Conservation (phyloP, 2,329 filamentous ascomycete species). For the Fusarium stilboides region DNA sequence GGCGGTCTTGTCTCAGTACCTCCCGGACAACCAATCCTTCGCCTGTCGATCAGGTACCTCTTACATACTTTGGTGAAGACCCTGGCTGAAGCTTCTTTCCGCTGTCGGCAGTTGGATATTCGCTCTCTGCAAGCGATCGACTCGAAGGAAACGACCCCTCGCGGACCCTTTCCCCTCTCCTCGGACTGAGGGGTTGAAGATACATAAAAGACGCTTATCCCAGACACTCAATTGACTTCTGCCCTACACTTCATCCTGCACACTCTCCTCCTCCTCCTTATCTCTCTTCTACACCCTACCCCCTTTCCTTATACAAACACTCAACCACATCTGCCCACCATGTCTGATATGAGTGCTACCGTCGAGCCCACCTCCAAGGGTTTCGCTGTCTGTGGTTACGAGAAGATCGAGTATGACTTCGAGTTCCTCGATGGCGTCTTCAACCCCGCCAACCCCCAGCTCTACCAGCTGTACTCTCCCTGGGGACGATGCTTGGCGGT, state of each 20-base stretch:
- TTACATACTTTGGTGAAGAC: constrained; percentile 21
- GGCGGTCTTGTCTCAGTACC: constrained; percentile 19
- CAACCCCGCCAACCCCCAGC: constrained; percentile 70
- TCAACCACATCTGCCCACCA: constrained; percentile 53
- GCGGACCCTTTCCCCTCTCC: background rate
- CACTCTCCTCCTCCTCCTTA: constrained; percentile 12
- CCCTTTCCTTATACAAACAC: background rate
- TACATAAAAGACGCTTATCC: constrained; percentile 36
- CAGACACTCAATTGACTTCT: constrained; percentile 6
- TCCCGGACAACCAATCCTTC: background rate
- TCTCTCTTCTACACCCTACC: constrained; percentile 10
- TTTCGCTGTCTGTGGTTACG: constrained; percentile 80
- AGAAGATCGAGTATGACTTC: constrained; percentile 84
- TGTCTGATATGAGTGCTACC: constrained; percentile 79
- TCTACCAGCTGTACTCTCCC: constrained; percentile 75
- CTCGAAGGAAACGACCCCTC: background rate
- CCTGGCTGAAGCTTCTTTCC: constrained; percentile 12
- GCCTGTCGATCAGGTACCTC: background rate
- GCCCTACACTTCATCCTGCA: constrained; percentile 16
- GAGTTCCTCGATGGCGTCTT: constrained; percentile 80
- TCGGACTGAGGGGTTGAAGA: background rate
- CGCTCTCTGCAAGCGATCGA: constrained; percentile 5
- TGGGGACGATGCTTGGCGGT: constrained; percentile 78
- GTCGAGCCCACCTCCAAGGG: constrained; percentile 75
- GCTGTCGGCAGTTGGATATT: constrained; percentile 26